phyloP scores from a whole-genome alignment of 495 filamentous ascomycete genomes.

The Aspergillus nidulans region DNA sequence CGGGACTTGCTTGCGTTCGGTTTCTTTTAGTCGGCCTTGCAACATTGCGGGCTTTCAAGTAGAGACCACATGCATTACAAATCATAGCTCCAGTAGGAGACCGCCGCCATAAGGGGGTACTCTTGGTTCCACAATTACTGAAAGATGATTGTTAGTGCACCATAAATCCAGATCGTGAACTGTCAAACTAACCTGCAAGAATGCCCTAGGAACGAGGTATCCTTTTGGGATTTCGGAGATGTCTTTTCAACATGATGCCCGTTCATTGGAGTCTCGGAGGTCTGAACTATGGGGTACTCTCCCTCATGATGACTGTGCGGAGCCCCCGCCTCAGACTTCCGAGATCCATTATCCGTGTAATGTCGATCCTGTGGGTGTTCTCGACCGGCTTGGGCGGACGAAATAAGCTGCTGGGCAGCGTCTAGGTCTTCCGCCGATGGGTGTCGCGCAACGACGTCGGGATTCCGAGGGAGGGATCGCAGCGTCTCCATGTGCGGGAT shows the following conservation, averaged over 20 bases:
- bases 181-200: slow-evolving; percentile 50
- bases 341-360: slow-evolving; percentile 16
- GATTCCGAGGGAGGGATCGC: slow-evolving; percentile 33
- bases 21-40: slow-evolving; percentile 86
- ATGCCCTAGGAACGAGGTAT: slow-evolving; percentile 45
- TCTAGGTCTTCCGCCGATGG: slow-evolving; percentile 44
- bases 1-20: slow-evolving; percentile 33
- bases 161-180: not conserved
- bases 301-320: slow-evolving; percentile 10
- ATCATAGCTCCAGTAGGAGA: slow-evolving; percentile 91
- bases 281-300: slow-evolving; percentile 7
- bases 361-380: slow-evolving; percentile 33
- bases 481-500: slow-evolving; percentile 39
- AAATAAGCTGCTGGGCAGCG: slow-evolving; percentile 44
- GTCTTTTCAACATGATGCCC: slow-evolving; percentile 20
- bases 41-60: slow-evolving; percentile 88
- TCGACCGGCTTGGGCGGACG: slow-evolving; percentile 41
- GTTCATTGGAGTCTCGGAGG: slow-evolving; percentile 1
- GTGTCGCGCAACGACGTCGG: slow-evolving; percentile 33
- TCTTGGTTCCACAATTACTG: slow-evolving; percentile 93
- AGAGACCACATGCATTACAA: slow-evolving; percentile 96
- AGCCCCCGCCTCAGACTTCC: slow-evolving; percentile 13
- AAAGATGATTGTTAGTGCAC: slow-evolving; percentile 1
- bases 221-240: slow-evolving; percentile 36
- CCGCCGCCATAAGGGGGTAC: slow-evolving; percentile 90